These are phyloP conservation scores for Coemansia sp. DNA, from an alignment of 192 early-diverging fungal genomes.

Conservation along the genomic window DNA sequence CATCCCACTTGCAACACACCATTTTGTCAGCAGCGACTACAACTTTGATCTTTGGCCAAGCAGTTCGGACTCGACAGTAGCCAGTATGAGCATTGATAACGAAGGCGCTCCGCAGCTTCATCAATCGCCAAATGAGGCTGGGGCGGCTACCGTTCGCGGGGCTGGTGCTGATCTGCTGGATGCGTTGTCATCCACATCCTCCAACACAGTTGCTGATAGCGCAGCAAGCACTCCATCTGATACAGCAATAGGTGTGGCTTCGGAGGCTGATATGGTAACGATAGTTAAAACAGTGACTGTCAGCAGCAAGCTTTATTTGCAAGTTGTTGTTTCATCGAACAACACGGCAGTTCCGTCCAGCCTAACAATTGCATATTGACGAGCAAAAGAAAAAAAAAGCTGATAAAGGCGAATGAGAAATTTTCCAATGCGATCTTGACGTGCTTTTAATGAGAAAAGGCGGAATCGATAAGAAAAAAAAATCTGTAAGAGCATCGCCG, in stretches of 20 bases:
- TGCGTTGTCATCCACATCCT: not conserved
- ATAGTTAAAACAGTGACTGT: constrained; percentile 32
- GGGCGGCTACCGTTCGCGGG: not conserved
- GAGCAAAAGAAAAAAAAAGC: not conserved
- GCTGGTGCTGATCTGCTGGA: constrained; percentile 5
- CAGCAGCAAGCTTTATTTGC: constrained; percentile 29
- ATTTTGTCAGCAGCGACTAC: constrained; percentile 11
- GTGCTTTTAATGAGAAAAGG: not conserved
- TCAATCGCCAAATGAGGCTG: constrained; percentile 17
- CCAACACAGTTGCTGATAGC: not conserved
- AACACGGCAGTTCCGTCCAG: constrained; percentile 42
- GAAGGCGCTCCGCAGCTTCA: constrained; percentile 14
- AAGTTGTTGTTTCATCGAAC: constrained; percentile 44
- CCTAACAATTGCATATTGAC: constrained; percentile 28
- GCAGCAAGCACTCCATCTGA: not conserved
- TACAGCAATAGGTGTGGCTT: not conserved
- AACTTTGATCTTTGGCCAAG: constrained; percentile 45
- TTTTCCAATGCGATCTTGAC: no score
- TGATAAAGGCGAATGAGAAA: no score
- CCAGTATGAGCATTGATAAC: constrained; percentile 8
- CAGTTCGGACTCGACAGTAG: constrained; percentile 25
- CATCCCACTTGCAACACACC: constrained; percentile 26
- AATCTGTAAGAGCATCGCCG: not conserved
- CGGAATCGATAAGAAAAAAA: not conserved
- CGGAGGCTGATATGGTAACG: constrained; percentile 10